Evolutionary conservation across 2,329 filamentous ascomycete species (phyloP), one percentile per base, ranked within the genome.

Genomic region (Clonostachys chloroleuca): DNA sequence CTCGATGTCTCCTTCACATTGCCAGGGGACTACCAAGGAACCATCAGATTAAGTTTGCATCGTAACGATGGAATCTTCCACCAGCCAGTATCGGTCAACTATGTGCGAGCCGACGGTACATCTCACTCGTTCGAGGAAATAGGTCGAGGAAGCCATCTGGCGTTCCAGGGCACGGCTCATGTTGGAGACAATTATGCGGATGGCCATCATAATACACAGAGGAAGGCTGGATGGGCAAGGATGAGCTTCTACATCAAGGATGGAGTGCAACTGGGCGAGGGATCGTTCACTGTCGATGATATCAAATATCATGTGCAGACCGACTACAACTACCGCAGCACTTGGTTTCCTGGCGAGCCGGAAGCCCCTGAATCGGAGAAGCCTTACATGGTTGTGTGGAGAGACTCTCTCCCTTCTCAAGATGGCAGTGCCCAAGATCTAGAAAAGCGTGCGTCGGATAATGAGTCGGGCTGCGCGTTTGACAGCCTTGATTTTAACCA

Each of bases 301-400:
- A 83, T 96, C 61, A 83, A 92, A 56, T 91, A 99, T 66, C 90
- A 97, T 64, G 75, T 99, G 44, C 87, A 95, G 60, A 82, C 89
- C 30, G 80, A 80, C 52, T 78, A 78, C 33, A 86, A 83, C 51
- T 99, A 94, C 61, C 75, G 81, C 61, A 76, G 81, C 54, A 91
- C 89, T 41, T 86, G 81, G 59, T 81, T 89, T 51, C 64, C 70
- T 17, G 70, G 84, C 41, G 94, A 99, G 62, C 89, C 91, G 3
- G 71, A 78, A 24, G 63, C 89, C 8, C 69, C 78, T 13, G 53
- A 60, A 30, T 64, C 69, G 34, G 61, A 74, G 33, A 66, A 71
- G 34, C 88, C 95, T 51, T 86, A 81, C 60, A 94, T 99, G 92
- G 77, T 96, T 34, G 78, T 96, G 2, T 97, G 89, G 78, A 82